These are phyloP conservation scores for Mortierella sp. DNA, from an alignment of 371 early-diverging fungal species.

Conservation along the genomic window DNA sequence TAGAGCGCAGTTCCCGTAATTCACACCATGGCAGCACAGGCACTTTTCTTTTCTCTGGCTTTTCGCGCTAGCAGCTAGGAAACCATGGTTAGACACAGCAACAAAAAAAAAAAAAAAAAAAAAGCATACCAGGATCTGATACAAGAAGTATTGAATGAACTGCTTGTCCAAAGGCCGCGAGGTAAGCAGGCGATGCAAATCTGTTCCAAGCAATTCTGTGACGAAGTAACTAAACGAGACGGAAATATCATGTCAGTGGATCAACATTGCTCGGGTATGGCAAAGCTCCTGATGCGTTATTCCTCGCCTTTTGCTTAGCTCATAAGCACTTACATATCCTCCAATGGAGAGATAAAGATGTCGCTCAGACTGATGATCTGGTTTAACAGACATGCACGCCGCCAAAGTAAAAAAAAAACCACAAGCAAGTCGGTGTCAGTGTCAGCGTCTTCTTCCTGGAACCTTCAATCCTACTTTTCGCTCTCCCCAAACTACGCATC, in stretches of 20 bases:
- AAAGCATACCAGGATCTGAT: constrained; percentile 85
- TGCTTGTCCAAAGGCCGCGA: constrained; percentile 92
- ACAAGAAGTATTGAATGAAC: constrained; percentile 95
- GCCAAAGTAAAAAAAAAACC: not conserved
- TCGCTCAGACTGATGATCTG: constrained; percentile 88
- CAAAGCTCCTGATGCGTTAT: too few relatives aligned
- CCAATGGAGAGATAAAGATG: constrained; percentile 91
- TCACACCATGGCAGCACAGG: too few relatives aligned
- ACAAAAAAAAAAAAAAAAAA: not conserved
- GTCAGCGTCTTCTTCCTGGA: too few relatives aligned
- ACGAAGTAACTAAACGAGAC: constrained; percentile 83
- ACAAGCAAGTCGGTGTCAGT: not conserved
- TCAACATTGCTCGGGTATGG: too few relatives aligned
- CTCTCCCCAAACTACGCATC: not conserved
- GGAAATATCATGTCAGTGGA: not conserved
- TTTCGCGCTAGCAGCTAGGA: too few relatives aligned
- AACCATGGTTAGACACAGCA: too few relatives aligned
- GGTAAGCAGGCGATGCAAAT: constrained; percentile 90
- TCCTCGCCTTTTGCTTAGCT: too few relatives aligned
- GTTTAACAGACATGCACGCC: not conserved
- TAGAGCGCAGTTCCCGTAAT: not conserved
- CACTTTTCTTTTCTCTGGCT: too few relatives aligned
- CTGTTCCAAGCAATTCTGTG: constrained; percentile 93
- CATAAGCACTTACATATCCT: constrained; percentile 79
- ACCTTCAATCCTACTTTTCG: not conserved